Percentiles rank a stretch among this genome's conserved stretches.
phyloP scores from a whole-genome alignment of 371 early-diverging fungal species.

The Neoconidiobolus thromboides region DNA sequence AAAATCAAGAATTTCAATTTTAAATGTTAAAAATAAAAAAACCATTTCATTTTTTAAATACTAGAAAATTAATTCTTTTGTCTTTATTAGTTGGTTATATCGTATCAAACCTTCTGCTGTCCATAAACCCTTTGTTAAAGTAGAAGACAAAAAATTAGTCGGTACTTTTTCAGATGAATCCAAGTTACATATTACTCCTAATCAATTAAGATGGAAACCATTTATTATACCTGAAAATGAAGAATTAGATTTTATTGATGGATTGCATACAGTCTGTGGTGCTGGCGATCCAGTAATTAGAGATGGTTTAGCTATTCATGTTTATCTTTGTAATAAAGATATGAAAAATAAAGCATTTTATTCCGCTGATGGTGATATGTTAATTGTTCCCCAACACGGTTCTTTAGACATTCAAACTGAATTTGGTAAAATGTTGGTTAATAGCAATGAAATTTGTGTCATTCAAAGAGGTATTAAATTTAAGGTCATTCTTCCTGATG shows the following conservation, averaged over 20 bases:
- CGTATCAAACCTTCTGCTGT: conserved; percentile 85
- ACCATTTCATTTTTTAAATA: too few species aligned
- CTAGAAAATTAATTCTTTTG: not conserved
- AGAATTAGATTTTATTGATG: conserved; percentile 58
- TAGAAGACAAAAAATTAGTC: conserved; percentile 14
- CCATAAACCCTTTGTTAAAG: conserved; percentile 50
- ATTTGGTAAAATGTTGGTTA: conserved; percentile 64
- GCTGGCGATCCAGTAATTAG: conserved; percentile 66
- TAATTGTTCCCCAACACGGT: conserved; percentile 79
- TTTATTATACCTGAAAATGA: conserved; percentile 44
- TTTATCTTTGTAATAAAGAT: conserved; percentile 54
- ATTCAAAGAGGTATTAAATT: conserved; percentile 84
- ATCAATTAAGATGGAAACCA: conserved; percentile 87
- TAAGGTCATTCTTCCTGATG: conserved; percentile 59
- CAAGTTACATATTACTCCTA: conserved; percentile 43
- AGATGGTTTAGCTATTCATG: conserved; percentile 65
- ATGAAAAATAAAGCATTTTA: conserved; percentile 69
- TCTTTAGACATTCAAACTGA: conserved; percentile 77
- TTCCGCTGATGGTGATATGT: conserved; percentile 80
- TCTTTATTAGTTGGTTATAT: conserved; percentile 65
- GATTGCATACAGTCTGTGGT: conserved; percentile 70
- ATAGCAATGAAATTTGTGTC: conserved; percentile 81
- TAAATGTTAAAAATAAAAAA: too few species aligned
- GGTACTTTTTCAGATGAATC: conserved; percentile 28
- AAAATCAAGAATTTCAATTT: not conserved